Conservation (phyloP, 805 yeast genomes). For the Metschnikowia continentalis region DNA sequence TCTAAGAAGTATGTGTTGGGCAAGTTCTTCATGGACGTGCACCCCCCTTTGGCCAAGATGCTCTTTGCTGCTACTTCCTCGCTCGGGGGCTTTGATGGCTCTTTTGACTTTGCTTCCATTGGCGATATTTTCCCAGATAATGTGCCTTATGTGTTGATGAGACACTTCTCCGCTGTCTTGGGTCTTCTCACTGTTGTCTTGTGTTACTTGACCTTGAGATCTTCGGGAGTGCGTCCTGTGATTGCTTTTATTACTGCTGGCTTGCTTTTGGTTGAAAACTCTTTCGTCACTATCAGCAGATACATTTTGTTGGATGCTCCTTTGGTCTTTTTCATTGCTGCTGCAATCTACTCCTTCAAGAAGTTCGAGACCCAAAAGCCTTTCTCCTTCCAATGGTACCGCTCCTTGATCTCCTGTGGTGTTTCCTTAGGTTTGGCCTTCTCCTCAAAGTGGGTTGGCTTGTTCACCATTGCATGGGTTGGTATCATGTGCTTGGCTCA, state of each 20-base stretch:
- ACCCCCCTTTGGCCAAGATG: conserved; percentile 79
- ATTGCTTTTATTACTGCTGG: conserved; percentile 56
- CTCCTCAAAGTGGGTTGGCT: conserved; percentile 81
- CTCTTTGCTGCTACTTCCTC: conserved; percentile 67
- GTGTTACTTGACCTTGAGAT: conserved; percentile 63
- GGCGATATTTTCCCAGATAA: conserved; percentile 58
- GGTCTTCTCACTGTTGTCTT: conserved; percentile 67
- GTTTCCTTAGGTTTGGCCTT: conserved; percentile 69
- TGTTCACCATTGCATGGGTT: conserved; percentile 76
- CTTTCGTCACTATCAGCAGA: conserved; percentile 67
- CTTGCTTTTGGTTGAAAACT: conserved; percentile 60
- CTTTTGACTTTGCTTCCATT: conserved; percentile 61
- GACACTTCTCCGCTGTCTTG: conserved; percentile 62
- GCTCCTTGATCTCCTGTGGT: conserved; percentile 59
- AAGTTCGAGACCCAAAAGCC: conserved; percentile 64
- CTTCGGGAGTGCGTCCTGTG: conserved; percentile 65
- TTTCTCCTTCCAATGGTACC: conserved; percentile 54
- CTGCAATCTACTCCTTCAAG: conserved; percentile 60
- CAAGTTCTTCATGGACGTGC: conserved; percentile 65
- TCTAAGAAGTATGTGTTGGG: conserved; percentile 75
- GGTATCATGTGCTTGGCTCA: conserved; percentile 59
- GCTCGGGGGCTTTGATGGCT: conserved; percentile 68
- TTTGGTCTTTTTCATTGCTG: conserved; percentile 70
- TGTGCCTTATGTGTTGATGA: conserved; percentile 65
- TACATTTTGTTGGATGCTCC: conserved; percentile 76